Evolutionary conservation across 805 yeast species (phyloP).

Genomic region (Lipomyces kockii): DNA sequence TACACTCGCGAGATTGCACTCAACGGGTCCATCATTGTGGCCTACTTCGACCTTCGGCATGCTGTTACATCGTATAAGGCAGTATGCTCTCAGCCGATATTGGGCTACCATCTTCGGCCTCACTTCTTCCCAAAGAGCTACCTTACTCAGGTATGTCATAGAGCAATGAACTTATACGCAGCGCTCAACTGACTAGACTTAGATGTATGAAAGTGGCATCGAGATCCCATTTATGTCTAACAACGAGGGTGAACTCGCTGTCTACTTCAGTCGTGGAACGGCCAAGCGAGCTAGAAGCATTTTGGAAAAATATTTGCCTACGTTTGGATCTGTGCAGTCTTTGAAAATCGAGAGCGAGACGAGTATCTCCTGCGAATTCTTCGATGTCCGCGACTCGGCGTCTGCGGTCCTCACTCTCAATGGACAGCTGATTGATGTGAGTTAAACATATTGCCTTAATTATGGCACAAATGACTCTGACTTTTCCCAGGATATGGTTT

Average conservation of each 20-base stretch:
- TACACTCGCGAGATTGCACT: conserved; percentile 36
- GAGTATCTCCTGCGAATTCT: conserved; percentile 44
- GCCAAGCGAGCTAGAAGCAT: conserved; percentile 14
- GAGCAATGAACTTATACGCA: neutral
- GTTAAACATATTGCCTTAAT: neutral
- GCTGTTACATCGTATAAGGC: conserved; percentile 38
- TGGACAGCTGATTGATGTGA: conserved; percentile 39
- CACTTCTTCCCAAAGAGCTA: conserved; percentile 29
- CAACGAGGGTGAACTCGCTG: conserved; percentile 32
- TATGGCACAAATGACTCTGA: too few species aligned
- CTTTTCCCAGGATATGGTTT: conserved; percentile 22
- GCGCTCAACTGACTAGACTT: neutral
- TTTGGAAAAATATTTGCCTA: conserved; percentile 30
- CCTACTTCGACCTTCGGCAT: conserved; percentile 39
- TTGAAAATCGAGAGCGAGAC: conserved; percentile 27
- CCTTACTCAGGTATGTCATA: conserved; percentile 15
- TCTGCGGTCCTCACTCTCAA: conserved; percentile 39
- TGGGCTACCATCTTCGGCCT: conserved; percentile 31
- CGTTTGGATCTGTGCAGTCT: conserved; percentile 38
- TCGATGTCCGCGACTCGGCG: conserved; percentile 47
- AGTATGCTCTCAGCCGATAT: conserved; percentile 37
- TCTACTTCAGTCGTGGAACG: conserved; percentile 23
- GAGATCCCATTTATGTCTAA: conserved; percentile 33
- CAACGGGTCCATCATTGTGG: conserved; percentile 38
- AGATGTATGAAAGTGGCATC: conserved; percentile 33